Base-by-base conservation (phyloP, 805 yeast species). In the Blastobotrys parvus region DNA sequence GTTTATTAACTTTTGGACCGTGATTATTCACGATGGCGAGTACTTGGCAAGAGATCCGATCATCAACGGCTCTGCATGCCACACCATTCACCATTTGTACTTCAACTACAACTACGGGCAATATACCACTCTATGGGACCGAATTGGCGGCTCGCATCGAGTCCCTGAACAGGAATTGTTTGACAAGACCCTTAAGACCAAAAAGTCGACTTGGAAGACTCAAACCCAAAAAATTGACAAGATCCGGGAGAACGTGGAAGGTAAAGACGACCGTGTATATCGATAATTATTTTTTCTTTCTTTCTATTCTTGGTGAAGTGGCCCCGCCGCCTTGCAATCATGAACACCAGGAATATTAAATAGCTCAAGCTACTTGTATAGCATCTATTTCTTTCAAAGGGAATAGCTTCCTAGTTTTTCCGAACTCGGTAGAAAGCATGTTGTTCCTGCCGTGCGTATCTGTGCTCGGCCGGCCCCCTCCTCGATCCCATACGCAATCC, bases 21-120 rank as follows among this genome's bases (percentile, higher is more conserved):
- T 92, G 34, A 83, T 90, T 92, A 92, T 92, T 60, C 98, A 92
- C 65, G 98, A 92, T 60, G 98, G 98, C 52, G 92, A 89, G 62
- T 92, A 88, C 64, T 64, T 90, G 71, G 83, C 95, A 34, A 82
- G 85, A 63, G 94, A 88, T 62, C 95, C 97, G 4, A 75, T 87
- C 46, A 82, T 92, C 53, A 92, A 92, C 65, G 98, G 98, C 57
- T 89, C 97, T 15, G 98, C 98, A 4, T 89, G 97, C 66, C 98
- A 92, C 69, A 89, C 98, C 1, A 80, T 90, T 38, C 98, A 92
- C 66, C 98, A 92, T 62, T 68, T 92, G 55, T 92, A 92, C 68
- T 92, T 92, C 78, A 90, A 90, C 72, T 92, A 92, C 69, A 92
- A 92, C 71, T 92, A 89, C 61, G 98, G 98, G 32, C 98, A 92